phyloP scores from a whole-genome alignment of 768 basidiomycete genomes.

The Tremella mesenterica region DNA sequence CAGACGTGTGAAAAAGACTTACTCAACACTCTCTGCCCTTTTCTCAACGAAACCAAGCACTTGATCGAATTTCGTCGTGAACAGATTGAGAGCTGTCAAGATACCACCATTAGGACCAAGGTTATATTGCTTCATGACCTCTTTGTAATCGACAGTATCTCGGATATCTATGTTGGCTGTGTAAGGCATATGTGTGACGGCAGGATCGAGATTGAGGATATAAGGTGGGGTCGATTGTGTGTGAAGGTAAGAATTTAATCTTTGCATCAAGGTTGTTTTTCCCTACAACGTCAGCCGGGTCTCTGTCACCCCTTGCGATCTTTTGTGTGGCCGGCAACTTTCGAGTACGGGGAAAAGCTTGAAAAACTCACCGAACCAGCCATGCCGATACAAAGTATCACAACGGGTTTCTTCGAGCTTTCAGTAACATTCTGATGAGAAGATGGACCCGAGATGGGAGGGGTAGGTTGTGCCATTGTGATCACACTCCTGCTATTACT shows the following conservation, averaged over 20 bases:
- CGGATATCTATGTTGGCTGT: slow-evolving; percentile 96
- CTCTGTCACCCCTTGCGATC: neutral
- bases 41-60: slow-evolving; percentile 87
- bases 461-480: too few species aligned
- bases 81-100: slow-evolving; percentile 88
- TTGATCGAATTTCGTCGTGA: slow-evolving; percentile 98
- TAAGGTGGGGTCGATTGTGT: slow-evolving; percentile 64
- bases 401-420: slow-evolving; percentile 59
- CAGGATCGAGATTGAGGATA: slow-evolving; percentile 95
- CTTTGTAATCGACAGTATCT: slow-evolving; percentile 92
- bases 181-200: slow-evolving; percentile 81
- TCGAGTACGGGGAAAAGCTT: too few species aligned
- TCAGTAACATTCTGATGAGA: slow-evolving; percentile 1
- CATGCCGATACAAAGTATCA: slow-evolving; percentile 90
- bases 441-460: slow-evolving; percentile 4
- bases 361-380: slow-evolving; percentile 64
- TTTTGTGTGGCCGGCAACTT: too few species aligned
- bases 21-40: slow-evolving; percentile 79
- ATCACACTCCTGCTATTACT: too few species aligned
- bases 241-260: slow-evolving; percentile 86
- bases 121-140: slow-evolving; percentile 99
- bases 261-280: slow-evolving; percentile 94
- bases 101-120: slow-evolving; percentile 97
- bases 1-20: slow-evolving; percentile 41
- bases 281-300: slow-evolving; percentile 47